Percentiles rank a stretch among this genome's conserved stretches.
phyloP scores from a whole-genome alignment of 73 alveolate genomes.

The Paramecium caudatum region DNA sequence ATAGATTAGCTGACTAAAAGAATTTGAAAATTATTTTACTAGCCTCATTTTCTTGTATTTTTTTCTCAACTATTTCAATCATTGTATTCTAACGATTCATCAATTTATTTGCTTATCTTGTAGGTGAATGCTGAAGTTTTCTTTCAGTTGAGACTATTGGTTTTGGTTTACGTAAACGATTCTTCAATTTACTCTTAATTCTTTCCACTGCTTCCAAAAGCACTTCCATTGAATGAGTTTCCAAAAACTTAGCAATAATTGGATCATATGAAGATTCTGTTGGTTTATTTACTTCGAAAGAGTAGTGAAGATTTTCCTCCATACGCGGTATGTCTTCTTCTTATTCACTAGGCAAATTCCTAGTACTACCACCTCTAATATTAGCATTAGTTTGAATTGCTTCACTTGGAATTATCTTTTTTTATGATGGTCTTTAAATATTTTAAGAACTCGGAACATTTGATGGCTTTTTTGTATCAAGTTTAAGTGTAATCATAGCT shows the following conservation, averaged over 20 bases:
- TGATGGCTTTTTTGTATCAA: neutral
- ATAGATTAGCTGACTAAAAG: neutral
- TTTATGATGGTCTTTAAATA: neutral
- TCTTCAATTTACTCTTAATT: neutral
- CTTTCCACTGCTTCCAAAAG: neutral
- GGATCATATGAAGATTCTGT: neutral
- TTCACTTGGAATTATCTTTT: neutral
- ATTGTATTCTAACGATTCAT: neutral
- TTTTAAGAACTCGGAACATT: slow-evolving; percentile 5
- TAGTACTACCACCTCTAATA: slow-evolving; percentile 18
- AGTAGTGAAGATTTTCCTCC: neutral
- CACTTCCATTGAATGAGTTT: slow-evolving; percentile 33
- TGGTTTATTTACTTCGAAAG: neutral
- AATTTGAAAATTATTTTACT: slow-evolving; percentile 16
- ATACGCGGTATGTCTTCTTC: neutral
- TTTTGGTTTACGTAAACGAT: neutral
- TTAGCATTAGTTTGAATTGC: neutral
- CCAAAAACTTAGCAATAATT: neutral
- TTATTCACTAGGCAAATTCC: neutral
- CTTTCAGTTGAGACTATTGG: neutral
- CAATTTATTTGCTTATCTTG: neutral
- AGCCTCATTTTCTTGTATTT: slow-evolving; percentile 44
- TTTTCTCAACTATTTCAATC: neutral
- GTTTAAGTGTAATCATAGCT: neutral
- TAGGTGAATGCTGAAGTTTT: neutral